Evolutionary conservation across 1,284 basidiomycete species (phyloP).

Genomic region (Leccinum pachyderme): DNA sequence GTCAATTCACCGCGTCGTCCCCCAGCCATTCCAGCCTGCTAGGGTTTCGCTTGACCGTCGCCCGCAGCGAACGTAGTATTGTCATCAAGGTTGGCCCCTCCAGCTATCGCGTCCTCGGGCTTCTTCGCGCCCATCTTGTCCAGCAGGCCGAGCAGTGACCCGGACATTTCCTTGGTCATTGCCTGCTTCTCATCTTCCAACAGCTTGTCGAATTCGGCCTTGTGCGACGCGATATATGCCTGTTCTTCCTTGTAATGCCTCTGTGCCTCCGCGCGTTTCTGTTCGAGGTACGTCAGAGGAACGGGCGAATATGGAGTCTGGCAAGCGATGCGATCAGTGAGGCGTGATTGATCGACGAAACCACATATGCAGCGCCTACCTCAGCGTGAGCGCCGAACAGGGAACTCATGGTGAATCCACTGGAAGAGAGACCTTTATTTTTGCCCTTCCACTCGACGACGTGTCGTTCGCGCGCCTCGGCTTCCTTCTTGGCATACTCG

Average conservation of each 20-base stretch:
- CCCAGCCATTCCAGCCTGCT: not conserved
- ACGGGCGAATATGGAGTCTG: constrained; percentile 38
- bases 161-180: constrained; percentile 61
- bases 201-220: constrained; percentile 75
- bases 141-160: constrained; percentile 43
- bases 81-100: not conserved
- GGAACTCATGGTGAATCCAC: constrained; percentile 53
- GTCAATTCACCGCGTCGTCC: not conserved
- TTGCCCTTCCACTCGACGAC: constrained; percentile 78
- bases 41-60: not conserved
- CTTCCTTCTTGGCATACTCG: constrained; percentile 88
- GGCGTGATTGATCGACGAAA: not conserved
- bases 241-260: constrained; percentile 83
- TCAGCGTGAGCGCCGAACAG: constrained; percentile 30
- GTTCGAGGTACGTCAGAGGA: constrained; percentile 86
- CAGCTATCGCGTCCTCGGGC: constrained; percentile 26
- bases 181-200: constrained; percentile 83
- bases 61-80: not conserved
- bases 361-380: constrained; percentile 7
- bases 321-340: constrained; percentile 1
- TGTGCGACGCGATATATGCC: constrained; percentile 82
- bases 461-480: constrained; percentile 73
- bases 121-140: constrained; percentile 39
- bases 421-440: constrained; percentile 45
- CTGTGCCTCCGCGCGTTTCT: constrained; percentile 87